Conservation (phyloP, 768 basidiomycete species). For the Boletus pseudopeckii region DNA sequence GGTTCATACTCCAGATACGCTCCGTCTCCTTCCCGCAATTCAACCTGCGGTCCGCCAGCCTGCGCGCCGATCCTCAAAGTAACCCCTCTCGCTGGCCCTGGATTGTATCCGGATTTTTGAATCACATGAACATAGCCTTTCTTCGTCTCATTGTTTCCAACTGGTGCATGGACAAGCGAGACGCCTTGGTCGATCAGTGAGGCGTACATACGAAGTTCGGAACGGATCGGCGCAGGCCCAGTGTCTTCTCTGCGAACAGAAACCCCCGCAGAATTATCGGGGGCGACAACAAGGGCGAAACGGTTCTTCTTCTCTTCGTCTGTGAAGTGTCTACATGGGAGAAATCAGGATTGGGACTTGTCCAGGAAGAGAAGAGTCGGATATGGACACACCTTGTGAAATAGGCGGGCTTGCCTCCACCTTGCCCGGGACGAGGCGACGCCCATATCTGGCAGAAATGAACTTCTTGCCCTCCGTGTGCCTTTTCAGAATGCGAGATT, state of each 20-base stretch:
- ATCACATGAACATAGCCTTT: conserved; percentile 85
- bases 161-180: conserved; percentile 51
- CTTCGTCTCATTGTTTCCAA: conserved; percentile 34
- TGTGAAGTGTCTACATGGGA: conserved; percentile 54
- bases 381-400: conserved; percentile 58
- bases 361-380: not conserved
- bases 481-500: conserved; percentile 77
- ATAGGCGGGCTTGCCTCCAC: conserved; percentile 58
- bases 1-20: conserved; percentile 61
- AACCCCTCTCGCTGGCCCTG: conserved; percentile 52
- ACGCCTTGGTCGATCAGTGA: conserved; percentile 61
- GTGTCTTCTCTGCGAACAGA: conserved; percentile 55
- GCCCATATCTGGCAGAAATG: conserved; percentile 77
- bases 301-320: conserved; percentile 79
- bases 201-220: conserved; percentile 67
- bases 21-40: conserved; percentile 83
- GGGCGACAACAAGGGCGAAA: conserved; percentile 75
- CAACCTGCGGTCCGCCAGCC: conserved; percentile 40
- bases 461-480: conserved; percentile 43
- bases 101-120: conserved; percentile 80
- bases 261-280: conserved; percentile 58
- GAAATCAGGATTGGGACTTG: not conserved
- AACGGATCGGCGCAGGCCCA: conserved; percentile 82
- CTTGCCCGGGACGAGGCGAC: conserved; percentile 37
- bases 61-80: conserved; percentile 49